These are phyloP conservation scores for Cylindrotheca fusiformis DNA, from an alignment of 108 stramenopile genomes.

Conservation along the genomic window DNA sequence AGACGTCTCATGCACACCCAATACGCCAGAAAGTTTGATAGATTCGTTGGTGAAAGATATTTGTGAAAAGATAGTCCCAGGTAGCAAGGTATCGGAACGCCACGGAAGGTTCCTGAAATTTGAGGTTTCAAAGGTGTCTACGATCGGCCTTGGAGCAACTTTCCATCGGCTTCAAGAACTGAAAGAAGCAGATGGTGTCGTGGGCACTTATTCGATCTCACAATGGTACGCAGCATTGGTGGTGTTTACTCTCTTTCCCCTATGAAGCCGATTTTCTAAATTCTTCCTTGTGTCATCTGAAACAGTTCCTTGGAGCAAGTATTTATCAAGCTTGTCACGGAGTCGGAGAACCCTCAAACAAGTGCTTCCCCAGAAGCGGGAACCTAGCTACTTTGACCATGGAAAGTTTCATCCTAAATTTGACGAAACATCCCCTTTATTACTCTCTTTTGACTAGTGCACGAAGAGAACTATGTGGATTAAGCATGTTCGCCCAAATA, in stretches of 20 bases:
- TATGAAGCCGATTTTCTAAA: no score
- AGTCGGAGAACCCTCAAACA: not conserved
- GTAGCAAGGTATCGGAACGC: not conserved
- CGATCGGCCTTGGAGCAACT: not conserved
- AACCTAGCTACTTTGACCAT: no score
- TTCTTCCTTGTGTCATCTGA: no score
- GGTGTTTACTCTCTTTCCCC: no score
- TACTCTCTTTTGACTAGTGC: no score
- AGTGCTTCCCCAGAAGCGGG: no score
- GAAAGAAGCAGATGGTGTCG: not conserved
- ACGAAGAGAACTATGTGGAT: no score
- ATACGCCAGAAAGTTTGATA: not conserved
- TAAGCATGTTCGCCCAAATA: no score
- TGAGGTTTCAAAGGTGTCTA: not conserved
- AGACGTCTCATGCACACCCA: slow-evolving; percentile 11
- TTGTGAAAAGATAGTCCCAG: not conserved
- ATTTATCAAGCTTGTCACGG: not conserved
- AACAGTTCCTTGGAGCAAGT: slow-evolving; percentile 1
- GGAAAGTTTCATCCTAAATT: no score
- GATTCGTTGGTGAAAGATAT: not conserved
- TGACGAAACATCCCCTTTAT: no score
- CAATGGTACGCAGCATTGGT: no score
- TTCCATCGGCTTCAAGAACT: not conserved
- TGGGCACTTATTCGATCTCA: not conserved
- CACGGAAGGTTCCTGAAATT: not conserved